A percentile compares a stretch with the other conserved stretches of the same genome.
Conservation (phyloP, 495 filamentous ascomycete genomes). For the Penicillium egyptiacum region DNA sequence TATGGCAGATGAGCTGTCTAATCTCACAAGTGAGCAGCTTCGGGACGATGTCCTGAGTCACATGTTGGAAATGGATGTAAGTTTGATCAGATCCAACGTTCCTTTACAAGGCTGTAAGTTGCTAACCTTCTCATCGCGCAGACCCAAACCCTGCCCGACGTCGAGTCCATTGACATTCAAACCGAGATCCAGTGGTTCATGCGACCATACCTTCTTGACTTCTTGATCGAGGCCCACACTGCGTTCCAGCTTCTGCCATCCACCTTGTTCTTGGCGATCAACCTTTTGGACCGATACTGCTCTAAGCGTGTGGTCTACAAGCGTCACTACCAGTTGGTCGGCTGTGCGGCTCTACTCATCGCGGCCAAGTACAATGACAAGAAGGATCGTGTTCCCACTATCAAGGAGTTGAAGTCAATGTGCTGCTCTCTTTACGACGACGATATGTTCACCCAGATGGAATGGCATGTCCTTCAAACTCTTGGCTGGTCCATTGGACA, state of each 20-base stretch:
- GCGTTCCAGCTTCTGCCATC: constrained; percentile 93
- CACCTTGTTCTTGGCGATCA: constrained; percentile 93
- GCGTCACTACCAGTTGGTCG: constrained; percentile 96
- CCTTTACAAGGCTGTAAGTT: neutral
- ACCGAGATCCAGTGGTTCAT: constrained; percentile 99
- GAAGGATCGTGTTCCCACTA: constrained; percentile 94
- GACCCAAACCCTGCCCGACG: constrained; percentile 89
- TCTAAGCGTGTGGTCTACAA: constrained; percentile 98
- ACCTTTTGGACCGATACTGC: constrained; percentile 96
- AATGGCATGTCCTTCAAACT: constrained; percentile 99
- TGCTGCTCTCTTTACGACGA: constrained; percentile 98
- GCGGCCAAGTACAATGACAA: constrained; percentile 98
- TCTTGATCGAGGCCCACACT: constrained; percentile 94
- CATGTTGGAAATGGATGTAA: constrained; percentile 95
- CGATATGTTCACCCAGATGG: constrained; percentile 99
- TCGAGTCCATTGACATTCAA: constrained; percentile 97
- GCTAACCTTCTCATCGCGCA: constrained; percentile 44
- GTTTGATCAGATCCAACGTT: constrained; percentile 21
- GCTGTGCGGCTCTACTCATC: constrained; percentile 93
- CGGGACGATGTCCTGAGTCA: constrained; percentile 88
- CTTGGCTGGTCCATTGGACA: constrained; percentile 94
- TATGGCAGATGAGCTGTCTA: constrained; percentile 85
- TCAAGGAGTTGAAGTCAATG: constrained; percentile 96
- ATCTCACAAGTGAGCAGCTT: constrained; percentile 79
- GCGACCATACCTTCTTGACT: constrained; percentile 97